A percentile compares a stretch with the other conserved stretches of the same genome.
These are phyloP conservation scores for Clavispora fructus DNA, from an alignment of 805 yeast genomes.

Conservation along the genomic window DNA sequence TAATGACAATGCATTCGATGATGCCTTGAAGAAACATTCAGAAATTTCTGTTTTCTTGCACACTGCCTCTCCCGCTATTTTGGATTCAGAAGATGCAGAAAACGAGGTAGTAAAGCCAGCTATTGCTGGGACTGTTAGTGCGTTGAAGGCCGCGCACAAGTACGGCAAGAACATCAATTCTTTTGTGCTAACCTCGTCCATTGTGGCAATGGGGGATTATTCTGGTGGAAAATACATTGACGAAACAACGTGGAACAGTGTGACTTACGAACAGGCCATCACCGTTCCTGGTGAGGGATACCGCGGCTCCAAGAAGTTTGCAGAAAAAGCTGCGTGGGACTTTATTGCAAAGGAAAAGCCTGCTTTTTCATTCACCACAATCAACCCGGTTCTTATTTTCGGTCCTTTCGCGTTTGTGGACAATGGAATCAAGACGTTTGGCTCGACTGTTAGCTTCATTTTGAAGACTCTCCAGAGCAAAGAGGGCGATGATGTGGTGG, in stretches of 20 bases:
- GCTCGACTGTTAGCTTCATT: constrained; percentile 18
- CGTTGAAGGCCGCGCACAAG: constrained; percentile 8
- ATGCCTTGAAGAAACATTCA: constrained; percentile 40
- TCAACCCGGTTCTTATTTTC: constrained; percentile 42
- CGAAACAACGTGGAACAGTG: constrained; percentile 43
- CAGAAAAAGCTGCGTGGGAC: constrained; percentile 39
- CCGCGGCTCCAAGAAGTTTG: constrained; percentile 4
- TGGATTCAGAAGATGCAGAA: constrained; percentile 40
- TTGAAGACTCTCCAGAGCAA: neutral
- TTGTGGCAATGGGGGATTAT: constrained; percentile 6
- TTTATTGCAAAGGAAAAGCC: constrained; percentile 37
- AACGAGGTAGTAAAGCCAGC: constrained; percentile 54
- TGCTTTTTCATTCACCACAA: constrained; percentile 32
- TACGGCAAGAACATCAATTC: constrained; percentile 6
- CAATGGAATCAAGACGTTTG: constrained; percentile 9
- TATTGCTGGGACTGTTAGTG: constrained; percentile 18
- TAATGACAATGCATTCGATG: constrained; percentile 25
- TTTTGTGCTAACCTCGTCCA: constrained; percentile 10
- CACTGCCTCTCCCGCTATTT: constrained; percentile 56
- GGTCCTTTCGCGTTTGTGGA: constrained; percentile 49
- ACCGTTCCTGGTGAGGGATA: neutral
- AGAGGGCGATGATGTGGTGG: neutral
- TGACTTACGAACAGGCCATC: constrained; percentile 41
- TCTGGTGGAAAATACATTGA: neutral
- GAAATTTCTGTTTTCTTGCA: constrained; percentile 53